Percentiles rank a stretch among this genome's conserved stretches.
Conservation (phyloP, 1,284 basidiomycete species). For the Ustilago trichophora region DNA sequence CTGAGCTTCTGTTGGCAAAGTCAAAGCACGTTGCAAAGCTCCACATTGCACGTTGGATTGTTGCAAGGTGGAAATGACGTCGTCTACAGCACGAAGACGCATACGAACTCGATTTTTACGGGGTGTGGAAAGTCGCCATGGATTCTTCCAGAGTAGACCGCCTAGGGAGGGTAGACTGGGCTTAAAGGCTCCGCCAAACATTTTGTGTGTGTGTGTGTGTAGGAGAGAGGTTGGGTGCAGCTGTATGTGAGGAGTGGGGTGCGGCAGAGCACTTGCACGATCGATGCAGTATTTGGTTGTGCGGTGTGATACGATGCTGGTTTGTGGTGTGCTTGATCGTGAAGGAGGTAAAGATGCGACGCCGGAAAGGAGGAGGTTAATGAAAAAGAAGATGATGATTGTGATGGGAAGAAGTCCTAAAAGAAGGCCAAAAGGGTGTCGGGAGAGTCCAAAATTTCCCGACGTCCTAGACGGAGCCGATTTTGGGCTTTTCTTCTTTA, state of each 20-base stretch:
- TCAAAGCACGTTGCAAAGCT: constrained; percentile 78
- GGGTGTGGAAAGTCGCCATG: constrained; percentile 88
- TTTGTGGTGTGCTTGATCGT: too few species aligned
- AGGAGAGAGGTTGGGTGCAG: not conserved
- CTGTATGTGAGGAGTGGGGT: too few species aligned
- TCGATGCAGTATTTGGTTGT: too few species aligned
- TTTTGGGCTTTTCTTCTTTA: not conserved
- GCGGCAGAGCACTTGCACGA: too few species aligned
- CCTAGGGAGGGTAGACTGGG: constrained; percentile 74
- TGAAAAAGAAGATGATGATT: not conserved
- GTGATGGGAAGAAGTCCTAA: not conserved
- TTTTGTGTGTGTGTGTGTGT: constrained; percentile 3
- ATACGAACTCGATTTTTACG: constrained; percentile 89
- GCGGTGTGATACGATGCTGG: too few species aligned
- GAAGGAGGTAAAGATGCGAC: too few species aligned
- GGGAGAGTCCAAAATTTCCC: constrained; percentile 10
- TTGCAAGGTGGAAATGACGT: constrained; percentile 86
- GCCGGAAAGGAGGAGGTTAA: not conserved
- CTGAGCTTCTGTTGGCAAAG: constrained; percentile 85
- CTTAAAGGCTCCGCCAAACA: constrained; percentile 72
- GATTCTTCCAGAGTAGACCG: constrained; percentile 90
- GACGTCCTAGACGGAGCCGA: not conserved
- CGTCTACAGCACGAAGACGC: constrained; percentile 89
- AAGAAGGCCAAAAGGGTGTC: constrained; percentile 2
- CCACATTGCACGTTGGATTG: constrained; percentile 80